These are phyloP conservation scores for Murraya koenigii DNA, from an alignment of 345 rosid genomes.

Conservation along the genomic window DNA sequence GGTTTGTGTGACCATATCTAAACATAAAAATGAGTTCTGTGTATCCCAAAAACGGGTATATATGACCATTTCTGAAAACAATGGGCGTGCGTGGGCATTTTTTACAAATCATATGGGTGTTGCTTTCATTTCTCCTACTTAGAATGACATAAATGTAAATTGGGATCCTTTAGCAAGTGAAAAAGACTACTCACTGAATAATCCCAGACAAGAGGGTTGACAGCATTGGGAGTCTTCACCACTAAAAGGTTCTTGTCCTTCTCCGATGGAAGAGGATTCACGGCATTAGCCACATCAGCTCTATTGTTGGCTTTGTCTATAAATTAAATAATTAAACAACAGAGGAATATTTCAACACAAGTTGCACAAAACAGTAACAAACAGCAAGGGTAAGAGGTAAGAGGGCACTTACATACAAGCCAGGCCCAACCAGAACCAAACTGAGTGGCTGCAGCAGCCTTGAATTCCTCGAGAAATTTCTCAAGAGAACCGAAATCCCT, in stretches of 20 bases:
- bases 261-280: conserved; percentile 62
- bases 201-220: conserved; percentile 95
- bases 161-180: neutral
- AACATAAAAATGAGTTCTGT: too few species aligned
- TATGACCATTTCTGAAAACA: too few species aligned
- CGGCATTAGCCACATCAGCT: conserved; percentile 62
- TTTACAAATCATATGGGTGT: too few species aligned
- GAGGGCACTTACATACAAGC: conserved; percentile 70
- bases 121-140: too few species aligned
- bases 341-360: neutral
- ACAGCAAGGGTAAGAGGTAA: neutral
- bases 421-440: conserved; percentile 99
- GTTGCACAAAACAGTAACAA: conserved; percentile 2
- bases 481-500: conserved; percentile 88
- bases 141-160: neutral
- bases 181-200: conserved; percentile 52
- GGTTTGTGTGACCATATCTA: too few species aligned
- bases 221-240: conserved; percentile 85
- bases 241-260: conserved; percentile 78
- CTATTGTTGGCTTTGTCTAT: conserved; percentile 69
- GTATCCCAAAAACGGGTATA: too few species aligned
- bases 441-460: conserved; percentile 71
- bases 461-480: conserved; percentile 48
- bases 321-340: conserved; percentile 15
- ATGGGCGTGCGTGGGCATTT: too few species aligned